phyloP scores from a whole-genome alignment of 2,329 filamentous ascomycete genomes.

The Chaetomiaceae sp. region DNA sequence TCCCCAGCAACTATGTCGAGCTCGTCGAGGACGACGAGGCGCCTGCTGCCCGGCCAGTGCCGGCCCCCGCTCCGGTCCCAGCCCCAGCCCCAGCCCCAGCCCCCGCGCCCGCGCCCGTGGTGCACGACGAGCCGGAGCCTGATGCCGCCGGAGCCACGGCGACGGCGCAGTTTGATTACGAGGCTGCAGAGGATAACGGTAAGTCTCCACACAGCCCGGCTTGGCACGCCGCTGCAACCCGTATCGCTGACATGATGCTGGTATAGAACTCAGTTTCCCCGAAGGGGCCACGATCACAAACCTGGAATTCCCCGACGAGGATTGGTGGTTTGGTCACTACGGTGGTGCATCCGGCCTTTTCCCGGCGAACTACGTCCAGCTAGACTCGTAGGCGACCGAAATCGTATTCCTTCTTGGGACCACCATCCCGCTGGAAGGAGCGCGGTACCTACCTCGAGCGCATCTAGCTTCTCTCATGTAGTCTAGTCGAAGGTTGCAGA shows the following conservation, averaged over 20 bases:
- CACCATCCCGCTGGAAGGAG: neutral
- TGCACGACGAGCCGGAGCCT: slow-evolving; percentile 35
- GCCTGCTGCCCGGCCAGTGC: slow-evolving; percentile 14
- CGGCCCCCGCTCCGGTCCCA: slow-evolving; percentile 27
- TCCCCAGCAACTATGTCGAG: slow-evolving; percentile 97
- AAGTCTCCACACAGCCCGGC: slow-evolving; percentile 23
- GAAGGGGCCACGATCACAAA: slow-evolving; percentile 78
- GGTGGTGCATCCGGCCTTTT: slow-evolving; percentile 78
- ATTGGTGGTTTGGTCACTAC: slow-evolving; percentile 96
- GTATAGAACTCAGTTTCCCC: slow-evolving; percentile 67
- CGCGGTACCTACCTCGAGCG: no score
- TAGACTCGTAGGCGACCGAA: slow-evolving; percentile 35
- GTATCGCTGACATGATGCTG: slow-evolving; percentile 38
- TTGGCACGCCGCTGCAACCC: neutral
- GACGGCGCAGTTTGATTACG: slow-evolving; percentile 88
- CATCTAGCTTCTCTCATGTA: no score
- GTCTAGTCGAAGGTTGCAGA: no score
- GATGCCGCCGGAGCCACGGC: slow-evolving; percentile 57
- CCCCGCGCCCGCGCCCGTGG: slow-evolving; percentile 29
- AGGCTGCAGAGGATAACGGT: slow-evolving; percentile 92
- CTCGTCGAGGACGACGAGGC: slow-evolving; percentile 58
- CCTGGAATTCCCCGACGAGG: slow-evolving; percentile 93
- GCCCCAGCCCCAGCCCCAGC: slow-evolving; percentile 29
- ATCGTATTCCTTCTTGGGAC: no score
- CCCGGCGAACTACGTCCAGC: slow-evolving; percentile 64